Evolutionary conservation across 257 asterid species (phyloP).

Genomic region (Rubia yunnanensis): DNA sequence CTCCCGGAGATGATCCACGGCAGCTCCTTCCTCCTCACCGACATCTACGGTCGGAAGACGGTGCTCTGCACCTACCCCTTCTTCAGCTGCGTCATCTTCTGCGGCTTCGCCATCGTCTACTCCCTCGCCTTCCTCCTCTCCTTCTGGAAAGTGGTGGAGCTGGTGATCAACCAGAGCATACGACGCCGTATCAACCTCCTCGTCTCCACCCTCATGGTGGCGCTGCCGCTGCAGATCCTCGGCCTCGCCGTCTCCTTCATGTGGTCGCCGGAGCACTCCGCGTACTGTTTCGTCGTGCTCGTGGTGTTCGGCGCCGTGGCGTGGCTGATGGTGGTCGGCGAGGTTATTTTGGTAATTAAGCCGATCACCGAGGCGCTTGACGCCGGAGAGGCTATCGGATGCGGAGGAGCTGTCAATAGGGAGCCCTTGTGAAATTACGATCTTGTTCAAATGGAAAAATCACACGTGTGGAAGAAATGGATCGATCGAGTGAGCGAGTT

Average conservation of each 20-base stretch:
- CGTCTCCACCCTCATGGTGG: constrained; percentile 42
- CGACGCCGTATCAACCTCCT: constrained; percentile 44
- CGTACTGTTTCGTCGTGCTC: constrained; percentile 31
- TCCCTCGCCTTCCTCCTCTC: constrained; percentile 45
- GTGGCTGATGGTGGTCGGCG: constrained; percentile 42
- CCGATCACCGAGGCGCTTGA: constrained; percentile 54
- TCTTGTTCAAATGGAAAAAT: no score
- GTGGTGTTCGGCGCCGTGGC: constrained; percentile 39
- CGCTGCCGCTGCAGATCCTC: constrained; percentile 47
- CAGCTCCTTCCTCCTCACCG: constrained; percentile 28
- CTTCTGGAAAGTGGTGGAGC: constrained; percentile 50
- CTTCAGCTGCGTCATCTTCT: constrained; percentile 43
- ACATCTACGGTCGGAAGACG: constrained; percentile 22
- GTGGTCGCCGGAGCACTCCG: constrained; percentile 40
- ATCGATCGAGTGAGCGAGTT: no score
- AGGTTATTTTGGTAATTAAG: constrained; percentile 51
- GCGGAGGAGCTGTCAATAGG: background rate
- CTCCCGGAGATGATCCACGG: constrained; percentile 43
- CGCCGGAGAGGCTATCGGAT: constrained; percentile 24
- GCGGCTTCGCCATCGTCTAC: constrained; percentile 39
- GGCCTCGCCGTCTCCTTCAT: constrained; percentile 44
- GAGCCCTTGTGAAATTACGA: no score
- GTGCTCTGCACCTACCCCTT: constrained; percentile 63
- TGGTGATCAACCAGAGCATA: constrained; percentile 63
- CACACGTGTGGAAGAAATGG: background rate